Percentiles rank a stretch among this genome's conserved stretches.
phyloP scores from a whole-genome alignment of 2,329 filamentous ascomycete species.

The Biscogniauxia marginata region DNA sequence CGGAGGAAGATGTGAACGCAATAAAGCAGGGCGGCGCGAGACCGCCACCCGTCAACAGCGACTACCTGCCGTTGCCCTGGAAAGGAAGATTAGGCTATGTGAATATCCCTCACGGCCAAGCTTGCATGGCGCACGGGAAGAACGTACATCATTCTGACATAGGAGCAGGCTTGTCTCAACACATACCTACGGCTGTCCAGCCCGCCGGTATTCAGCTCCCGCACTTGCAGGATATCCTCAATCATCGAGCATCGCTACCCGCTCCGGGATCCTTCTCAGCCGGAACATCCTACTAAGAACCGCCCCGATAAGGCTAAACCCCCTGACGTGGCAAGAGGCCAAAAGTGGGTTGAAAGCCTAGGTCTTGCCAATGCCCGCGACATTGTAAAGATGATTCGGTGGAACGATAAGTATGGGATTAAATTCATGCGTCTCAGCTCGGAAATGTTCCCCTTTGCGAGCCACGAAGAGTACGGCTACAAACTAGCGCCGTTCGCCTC shows the following conservation, averaged over 20 bases:
- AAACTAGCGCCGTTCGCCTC: slow-evolving; percentile 80
- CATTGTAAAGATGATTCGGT: slow-evolving; percentile 79
- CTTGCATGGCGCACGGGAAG: background rate
- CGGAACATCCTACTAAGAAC: slow-evolving; percentile 82
- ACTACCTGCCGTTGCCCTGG: slow-evolving; percentile 83
- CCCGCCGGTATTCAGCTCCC: slow-evolving; percentile 83
- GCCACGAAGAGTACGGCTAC: slow-evolving; percentile 84
- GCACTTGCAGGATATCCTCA: slow-evolving; percentile 86
- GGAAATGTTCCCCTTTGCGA: slow-evolving; percentile 97
- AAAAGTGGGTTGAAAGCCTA: slow-evolving; percentile 71
- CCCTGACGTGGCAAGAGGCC: slow-evolving; percentile 64
- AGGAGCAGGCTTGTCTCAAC: slow-evolving; percentile 73
- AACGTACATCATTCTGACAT: slow-evolving; percentile 10
- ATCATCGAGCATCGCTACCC: slow-evolving; percentile 89
- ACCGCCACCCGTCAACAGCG: slow-evolving; percentile 78
- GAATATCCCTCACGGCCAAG: slow-evolving; percentile 34
- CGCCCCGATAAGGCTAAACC: slow-evolving; percentile 73
- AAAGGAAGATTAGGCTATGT: slow-evolving; percentile 87
- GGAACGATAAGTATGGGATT: slow-evolving; percentile 91
- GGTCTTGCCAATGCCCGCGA: slow-evolving; percentile 82
- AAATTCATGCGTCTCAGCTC: slow-evolving; percentile 90
- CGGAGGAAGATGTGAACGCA: slow-evolving; percentile 19
- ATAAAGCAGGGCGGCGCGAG: slow-evolving; percentile 43
- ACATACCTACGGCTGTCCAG: slow-evolving; percentile 83
- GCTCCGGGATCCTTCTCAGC: slow-evolving; percentile 69